Percentiles rank a stretch among this genome's conserved stretches.
Evolutionary conservation across 1,139 yeast species (phyloP).

Genomic region (Kluyveromyces sp.): DNA sequence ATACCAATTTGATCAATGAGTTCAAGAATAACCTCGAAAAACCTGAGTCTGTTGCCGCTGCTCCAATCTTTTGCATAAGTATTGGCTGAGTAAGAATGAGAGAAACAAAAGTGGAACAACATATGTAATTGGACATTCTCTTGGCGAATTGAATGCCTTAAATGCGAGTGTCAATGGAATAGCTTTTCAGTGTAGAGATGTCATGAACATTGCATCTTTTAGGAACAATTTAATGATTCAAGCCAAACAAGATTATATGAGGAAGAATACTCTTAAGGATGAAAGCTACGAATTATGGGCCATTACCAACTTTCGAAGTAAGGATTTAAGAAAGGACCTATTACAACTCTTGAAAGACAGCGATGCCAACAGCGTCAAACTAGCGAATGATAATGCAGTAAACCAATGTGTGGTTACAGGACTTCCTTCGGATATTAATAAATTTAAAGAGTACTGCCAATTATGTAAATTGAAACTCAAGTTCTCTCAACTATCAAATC

Average conservation of each 20-base stretch:
- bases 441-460: conserved; percentile 6
- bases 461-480: conserved; percentile 14
- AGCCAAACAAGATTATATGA: conserved; percentile 21
- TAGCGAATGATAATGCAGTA: conserved; percentile 27
- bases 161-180: conserved; percentile 36
- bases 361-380: conserved; percentile 12
- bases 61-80: conserved; percentile 23
- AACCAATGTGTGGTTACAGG: conserved; percentile 31
- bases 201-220: conserved; percentile 26
- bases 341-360: conserved; percentile 13
- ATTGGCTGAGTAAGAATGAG: conserved; percentile 10
- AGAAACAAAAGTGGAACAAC: conserved; percentile 2
- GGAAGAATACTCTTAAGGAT: conserved; percentile 13
- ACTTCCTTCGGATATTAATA: conserved; percentile 22
- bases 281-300: conserved; percentile 28
- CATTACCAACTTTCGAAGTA: conserved; percentile 23
- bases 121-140: conserved; percentile 44
- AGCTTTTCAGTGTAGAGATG: conserved; percentile 32
- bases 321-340: conserved; percentile 22
- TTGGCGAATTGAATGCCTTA: conserved; percentile 46
- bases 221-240: conserved; percentile 28
- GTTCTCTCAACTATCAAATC: conserved; percentile 25
- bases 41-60: conserved; percentile 27
- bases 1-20: conserved; percentile 18
- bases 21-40: conserved; percentile 21